Evolutionary conservation across 495 filamentous ascomycete species (phyloP).

Genomic region (Hyaloscypha bicolor): DNA sequence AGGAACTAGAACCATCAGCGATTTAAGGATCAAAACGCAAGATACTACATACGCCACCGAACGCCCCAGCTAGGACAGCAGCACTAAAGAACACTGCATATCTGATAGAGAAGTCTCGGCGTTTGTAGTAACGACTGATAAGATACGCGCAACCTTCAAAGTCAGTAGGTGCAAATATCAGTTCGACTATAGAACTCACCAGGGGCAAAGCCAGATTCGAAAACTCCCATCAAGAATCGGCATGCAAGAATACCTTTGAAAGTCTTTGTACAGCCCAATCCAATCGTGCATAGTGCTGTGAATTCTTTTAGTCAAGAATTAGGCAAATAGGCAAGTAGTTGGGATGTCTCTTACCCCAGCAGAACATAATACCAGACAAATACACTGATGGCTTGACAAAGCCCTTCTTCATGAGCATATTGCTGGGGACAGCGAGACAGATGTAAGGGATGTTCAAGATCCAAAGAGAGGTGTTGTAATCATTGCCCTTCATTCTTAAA

Average conservation of each 20-base stretch:
- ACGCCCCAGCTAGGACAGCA: slow-evolving; percentile 56
- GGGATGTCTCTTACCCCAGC: slow-evolving; percentile 38
- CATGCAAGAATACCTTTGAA: slow-evolving; percentile 39
- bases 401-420: slow-evolving; percentile 74
- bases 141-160: slow-evolving; percentile 39
- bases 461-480: slow-evolving; percentile 28
- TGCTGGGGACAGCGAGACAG: slow-evolving; percentile 71
- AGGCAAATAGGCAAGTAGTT: too few relatives aligned
- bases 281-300: slow-evolving; percentile 57
- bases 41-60: slow-evolving; percentile 50
- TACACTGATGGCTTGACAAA: slow-evolving; percentile 73
- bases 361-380: slow-evolving; percentile 76
- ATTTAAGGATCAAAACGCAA: neutral
- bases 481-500: slow-evolving; percentile 27
- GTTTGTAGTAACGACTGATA: slow-evolving; percentile 62
- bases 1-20: slow-evolving; percentile 40
- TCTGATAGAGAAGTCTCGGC: slow-evolving; percentile 59
- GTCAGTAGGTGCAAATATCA: neutral
- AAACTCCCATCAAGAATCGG: slow-evolving; percentile 58
- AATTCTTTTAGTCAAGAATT: too few relatives aligned
- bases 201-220: slow-evolving; percentile 75
- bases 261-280: slow-evolving; percentile 43
- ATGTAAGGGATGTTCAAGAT: slow-evolving; percentile 39
- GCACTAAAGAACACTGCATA: slow-evolving; percentile 58
- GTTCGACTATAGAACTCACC: neutral